Base-by-base conservation (phyloP, 495 filamentous ascomycete species). In the Talaromyces nanjingensis region DNA sequence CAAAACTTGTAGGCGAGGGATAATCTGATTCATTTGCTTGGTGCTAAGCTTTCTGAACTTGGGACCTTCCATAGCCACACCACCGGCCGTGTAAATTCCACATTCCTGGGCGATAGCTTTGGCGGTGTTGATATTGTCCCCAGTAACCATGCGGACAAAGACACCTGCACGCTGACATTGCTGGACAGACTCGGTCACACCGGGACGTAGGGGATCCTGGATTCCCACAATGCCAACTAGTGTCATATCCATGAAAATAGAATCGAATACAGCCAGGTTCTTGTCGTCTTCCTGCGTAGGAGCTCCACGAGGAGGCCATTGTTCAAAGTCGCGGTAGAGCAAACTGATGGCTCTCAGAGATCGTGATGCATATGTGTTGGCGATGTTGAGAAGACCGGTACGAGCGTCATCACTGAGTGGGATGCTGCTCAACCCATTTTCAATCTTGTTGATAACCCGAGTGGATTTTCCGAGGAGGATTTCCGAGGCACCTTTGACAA, bases 401-500 rank as follows among this genome's bases (percentile, higher is more conserved):
- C 79, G 79, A 63, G 87, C 83, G 16, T 86, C 82, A 1, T 79
- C 70, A 4, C 84, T 84, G 60, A 96, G 68, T 4, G 83, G 75
- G 2, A 73, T 70, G 29, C 82, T 81, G 3, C 79, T 75, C 3
- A 90, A 70, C 20, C 81, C 83, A 52, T 76, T 78, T 7, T 85
- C 89, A 25, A 91, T 89, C 68, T 96, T 86, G 1, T 78, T 76
- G n/a, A 96, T 75, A 56, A 92, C 87, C 33, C 81, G 81, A 1
- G 87, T 84, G 66, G 90, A 92, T 68, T 88, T 88, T 25, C 75
- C 77, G 25, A 94, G 79, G 68, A 97, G 75, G 63, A 96, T 92
- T 68, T 96, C 91, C 0, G 91, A 92, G n/a, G 91, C 91, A 47
- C 91, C 91, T 74, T 96, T 96, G 70, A 96, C 85, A 64, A 87